Conservation (phyloP, 805 yeast genomes). For the Phaffomyces thermotolerans region DNA sequence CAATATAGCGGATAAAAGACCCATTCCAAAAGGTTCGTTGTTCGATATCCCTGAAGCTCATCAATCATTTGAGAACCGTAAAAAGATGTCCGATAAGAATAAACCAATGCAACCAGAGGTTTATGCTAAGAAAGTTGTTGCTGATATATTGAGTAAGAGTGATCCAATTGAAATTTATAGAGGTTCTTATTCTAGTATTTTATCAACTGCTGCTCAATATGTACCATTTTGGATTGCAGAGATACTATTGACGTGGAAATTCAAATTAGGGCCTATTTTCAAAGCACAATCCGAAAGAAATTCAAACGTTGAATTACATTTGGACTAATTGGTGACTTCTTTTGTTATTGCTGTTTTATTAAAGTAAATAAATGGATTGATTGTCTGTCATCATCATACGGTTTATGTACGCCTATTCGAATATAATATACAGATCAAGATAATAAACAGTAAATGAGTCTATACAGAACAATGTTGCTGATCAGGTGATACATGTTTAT, state of each 20-base stretch:
- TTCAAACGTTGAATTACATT: constrained; percentile 11
- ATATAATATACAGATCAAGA: no score
- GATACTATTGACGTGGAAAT: constrained; percentile 31
- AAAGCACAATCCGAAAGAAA: constrained; percentile 20
- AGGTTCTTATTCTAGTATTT: constrained; percentile 40
- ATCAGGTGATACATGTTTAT: no score
- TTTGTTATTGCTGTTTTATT: no score
- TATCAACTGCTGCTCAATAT: constrained; percentile 28
- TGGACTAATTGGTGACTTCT: constrained; percentile 9
- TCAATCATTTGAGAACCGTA: constrained; percentile 42
- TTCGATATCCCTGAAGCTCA: constrained; percentile 45
- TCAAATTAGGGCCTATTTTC: constrained; percentile 32
- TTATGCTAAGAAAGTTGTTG: constrained; percentile 50
- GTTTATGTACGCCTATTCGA: no score
- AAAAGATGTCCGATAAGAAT: constrained; percentile 50
- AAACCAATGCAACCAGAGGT: constrained; percentile 52
- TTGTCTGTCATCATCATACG: no score
- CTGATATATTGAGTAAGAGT: constrained; percentile 33
- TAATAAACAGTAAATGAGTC: no score
- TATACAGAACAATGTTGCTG: no score
- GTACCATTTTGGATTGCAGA: constrained; percentile 46
- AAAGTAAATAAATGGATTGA: no score
- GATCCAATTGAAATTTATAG: constrained; percentile 48
- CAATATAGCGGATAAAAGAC: constrained; percentile 58
- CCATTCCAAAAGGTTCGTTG: constrained; percentile 48